Evolutionary conservation across 768 basidiomycete genomes (phyloP).

Genomic region (Hygrophorus russula): DNA sequence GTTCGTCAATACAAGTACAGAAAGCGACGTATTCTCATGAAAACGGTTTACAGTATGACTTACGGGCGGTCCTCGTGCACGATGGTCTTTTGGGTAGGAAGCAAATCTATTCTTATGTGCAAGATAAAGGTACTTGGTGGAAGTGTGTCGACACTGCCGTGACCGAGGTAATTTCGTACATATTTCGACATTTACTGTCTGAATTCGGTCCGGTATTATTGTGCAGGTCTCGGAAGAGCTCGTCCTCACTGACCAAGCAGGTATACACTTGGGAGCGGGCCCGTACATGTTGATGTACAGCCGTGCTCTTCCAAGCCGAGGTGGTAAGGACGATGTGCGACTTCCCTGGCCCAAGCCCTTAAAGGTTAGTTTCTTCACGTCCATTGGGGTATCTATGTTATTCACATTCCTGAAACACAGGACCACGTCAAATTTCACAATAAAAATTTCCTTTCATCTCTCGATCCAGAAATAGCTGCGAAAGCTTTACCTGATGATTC

Average conservation of each 20-base stretch:
- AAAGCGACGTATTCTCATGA: neutral
- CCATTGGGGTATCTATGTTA: neutral
- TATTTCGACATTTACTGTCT: neutral
- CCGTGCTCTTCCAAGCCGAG: slow-evolving; percentile 11
- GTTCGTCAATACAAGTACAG: slow-evolving; percentile 22
- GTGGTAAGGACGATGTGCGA: neutral
- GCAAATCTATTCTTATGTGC: slow-evolving; percentile 70
- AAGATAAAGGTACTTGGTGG: slow-evolving; percentile 66
- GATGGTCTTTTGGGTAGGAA: slow-evolving; percentile 70
- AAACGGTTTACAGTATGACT: slow-evolving; percentile 49
- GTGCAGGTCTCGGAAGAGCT: slow-evolving; percentile 57
- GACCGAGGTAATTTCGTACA: slow-evolving; percentile 38
- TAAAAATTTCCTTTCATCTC: slow-evolving; percentile 1
- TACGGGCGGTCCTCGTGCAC: slow-evolving; percentile 68
- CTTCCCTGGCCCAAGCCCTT: slow-evolving; percentile 4
- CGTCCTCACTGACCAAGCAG: slow-evolving; percentile 57
- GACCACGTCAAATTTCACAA: slow-evolving; percentile 2
- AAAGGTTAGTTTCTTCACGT: neutral
- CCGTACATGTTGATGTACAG: slow-evolving; percentile 73
- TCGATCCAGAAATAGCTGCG: slow-evolving; percentile 3
- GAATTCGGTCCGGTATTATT: neutral
- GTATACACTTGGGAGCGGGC: slow-evolving; percentile 66
- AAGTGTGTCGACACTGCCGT: slow-evolving; percentile 65
- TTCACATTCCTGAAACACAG: neutral
- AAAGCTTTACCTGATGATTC: slow-evolving; percentile 4